Evolutionary conservation across 306 rosid species (phyloP).

Genomic region (Cucurbita argyrosperma): DNA sequence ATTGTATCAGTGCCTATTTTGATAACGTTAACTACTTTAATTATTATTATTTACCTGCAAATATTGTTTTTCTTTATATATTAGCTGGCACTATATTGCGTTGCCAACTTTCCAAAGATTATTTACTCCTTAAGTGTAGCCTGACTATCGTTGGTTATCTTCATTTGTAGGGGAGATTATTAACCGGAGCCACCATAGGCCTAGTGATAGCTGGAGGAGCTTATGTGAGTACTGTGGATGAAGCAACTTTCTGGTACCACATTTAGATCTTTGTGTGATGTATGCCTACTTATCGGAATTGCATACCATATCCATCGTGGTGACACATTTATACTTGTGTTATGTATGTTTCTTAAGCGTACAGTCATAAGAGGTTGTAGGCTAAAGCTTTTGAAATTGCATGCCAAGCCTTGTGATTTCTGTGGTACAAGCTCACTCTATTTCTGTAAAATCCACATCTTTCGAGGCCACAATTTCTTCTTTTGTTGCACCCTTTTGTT

Average conservation of each 20-base stretch:
- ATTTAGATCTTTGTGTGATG: constrained; percentile 11
- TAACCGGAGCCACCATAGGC: constrained; percentile 77
- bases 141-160: constrained; percentile 6
- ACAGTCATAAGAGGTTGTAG: neutral
- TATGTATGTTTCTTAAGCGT: neutral
- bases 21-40: too few species aligned
- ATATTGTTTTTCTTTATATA: neutral
- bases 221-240: constrained; percentile 96
- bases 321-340: neutral
- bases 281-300: neutral
- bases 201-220: constrained; percentile 84
- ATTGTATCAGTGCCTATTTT: neutral
- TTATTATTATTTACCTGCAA: neutral
- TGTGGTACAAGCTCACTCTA: neutral
- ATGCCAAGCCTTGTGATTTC: neutral
- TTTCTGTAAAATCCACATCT: neutral
- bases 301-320: neutral
- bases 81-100: neutral
- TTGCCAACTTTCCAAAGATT: neutral
- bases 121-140: neutral
- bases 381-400: neutral
- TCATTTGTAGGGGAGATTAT: constrained; percentile 57
- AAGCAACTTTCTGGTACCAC: constrained; percentile 96
- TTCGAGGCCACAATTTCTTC: neutral
- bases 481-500: neutral